These are phyloP conservation scores for Aureobasidium melanogenum DNA, from an alignment of 2,329 filamentous ascomycete genomes.

Conservation along the genomic window DNA sequence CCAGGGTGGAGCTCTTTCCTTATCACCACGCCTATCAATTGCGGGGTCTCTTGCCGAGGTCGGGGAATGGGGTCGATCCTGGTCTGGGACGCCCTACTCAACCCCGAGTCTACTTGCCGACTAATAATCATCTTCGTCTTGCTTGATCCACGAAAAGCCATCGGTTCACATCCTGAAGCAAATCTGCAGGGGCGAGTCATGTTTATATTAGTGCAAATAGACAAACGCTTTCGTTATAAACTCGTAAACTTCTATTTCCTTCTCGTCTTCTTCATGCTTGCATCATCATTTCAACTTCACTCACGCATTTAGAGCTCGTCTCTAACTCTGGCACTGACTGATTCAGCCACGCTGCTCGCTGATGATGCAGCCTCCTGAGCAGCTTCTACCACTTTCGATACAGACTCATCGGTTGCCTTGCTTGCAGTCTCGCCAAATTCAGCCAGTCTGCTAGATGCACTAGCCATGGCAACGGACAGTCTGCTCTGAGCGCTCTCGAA, in stretches of 20 bases:
- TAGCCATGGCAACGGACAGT: constrained; percentile 34
- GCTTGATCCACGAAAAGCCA: background rate
- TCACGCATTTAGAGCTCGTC: constrained; percentile 14
- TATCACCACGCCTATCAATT: constrained; percentile 5
- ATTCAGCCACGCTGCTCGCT: constrained; percentile 33
- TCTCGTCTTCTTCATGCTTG: background rate
- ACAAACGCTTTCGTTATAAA: constrained; percentile 1
- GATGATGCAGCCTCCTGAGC: constrained; percentile 40
- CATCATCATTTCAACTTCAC: background rate
- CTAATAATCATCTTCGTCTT: background rate
- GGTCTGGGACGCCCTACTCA: background rate
- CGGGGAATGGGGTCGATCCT: background rate
- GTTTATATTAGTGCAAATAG: constrained; percentile 6
- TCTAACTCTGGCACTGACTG: constrained; percentile 31
- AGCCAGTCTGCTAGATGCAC: constrained; percentile 34
- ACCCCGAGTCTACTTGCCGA: background rate
- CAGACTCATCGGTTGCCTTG: constrained; percentile 22
- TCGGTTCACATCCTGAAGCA: too few relatives aligned
- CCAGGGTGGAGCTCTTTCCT: constrained; percentile 3
- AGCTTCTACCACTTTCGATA: constrained; percentile 28
- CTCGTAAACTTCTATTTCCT: background rate
- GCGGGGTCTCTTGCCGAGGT: constrained; percentile 7
- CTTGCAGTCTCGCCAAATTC: constrained; percentile 29
- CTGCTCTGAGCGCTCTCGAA: constrained; percentile 36
- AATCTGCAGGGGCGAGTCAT: background rate